phyloP scores from a whole-genome alignment of 108 stramenopile genomes.

The Nitzschia sp. region DNA sequence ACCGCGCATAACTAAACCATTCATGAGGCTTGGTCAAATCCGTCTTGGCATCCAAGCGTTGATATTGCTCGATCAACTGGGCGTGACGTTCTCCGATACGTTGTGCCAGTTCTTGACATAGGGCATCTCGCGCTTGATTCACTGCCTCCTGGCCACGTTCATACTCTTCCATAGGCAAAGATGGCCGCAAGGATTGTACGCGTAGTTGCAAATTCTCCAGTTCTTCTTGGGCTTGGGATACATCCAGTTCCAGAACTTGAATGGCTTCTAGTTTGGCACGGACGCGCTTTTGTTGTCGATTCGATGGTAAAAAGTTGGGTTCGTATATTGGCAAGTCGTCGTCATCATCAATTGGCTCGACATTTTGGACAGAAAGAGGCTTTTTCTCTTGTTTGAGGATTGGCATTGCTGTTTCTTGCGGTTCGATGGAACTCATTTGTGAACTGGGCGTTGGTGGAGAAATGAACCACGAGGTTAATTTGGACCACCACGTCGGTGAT shows the following conservation, averaged over 20 bases:
- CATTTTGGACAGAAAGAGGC: background rate
- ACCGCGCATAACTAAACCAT: slow-evolving; percentile 66
- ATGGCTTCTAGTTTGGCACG: slow-evolving; percentile 5
- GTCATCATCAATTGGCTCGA: background rate
- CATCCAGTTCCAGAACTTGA: slow-evolving; percentile 17
- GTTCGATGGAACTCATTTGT: background rate
- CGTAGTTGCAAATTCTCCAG: background rate
- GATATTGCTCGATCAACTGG: slow-evolving; percentile 55
- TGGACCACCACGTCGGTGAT: background rate
- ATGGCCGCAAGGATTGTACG: background rate
- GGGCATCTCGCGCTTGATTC: slow-evolving; percentile 20
- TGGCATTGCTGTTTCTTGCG: background rate
- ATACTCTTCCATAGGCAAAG: slow-evolving; percentile 43
- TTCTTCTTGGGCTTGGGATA: slow-evolving; percentile 11
- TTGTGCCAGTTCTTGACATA: slow-evolving; percentile 50
- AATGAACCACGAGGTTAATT: background rate
- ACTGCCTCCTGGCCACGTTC: slow-evolving; percentile 22
- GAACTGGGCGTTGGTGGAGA: background rate
- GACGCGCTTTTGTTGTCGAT: slow-evolving; percentile 11
- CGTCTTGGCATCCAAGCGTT: slow-evolving; percentile 58
- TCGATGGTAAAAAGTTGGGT: background rate
- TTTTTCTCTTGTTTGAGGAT: background rate
- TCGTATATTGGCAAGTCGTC: background rate
- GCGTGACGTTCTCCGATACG: slow-evolving; percentile 52
- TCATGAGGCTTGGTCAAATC: slow-evolving; percentile 81